A percentile compares a stretch with the other conserved stretches of the same genome.
phyloP scores from a whole-genome alignment of 1,139 yeast species.

The Zygosaccharomyces pseudobailii region DNA sequence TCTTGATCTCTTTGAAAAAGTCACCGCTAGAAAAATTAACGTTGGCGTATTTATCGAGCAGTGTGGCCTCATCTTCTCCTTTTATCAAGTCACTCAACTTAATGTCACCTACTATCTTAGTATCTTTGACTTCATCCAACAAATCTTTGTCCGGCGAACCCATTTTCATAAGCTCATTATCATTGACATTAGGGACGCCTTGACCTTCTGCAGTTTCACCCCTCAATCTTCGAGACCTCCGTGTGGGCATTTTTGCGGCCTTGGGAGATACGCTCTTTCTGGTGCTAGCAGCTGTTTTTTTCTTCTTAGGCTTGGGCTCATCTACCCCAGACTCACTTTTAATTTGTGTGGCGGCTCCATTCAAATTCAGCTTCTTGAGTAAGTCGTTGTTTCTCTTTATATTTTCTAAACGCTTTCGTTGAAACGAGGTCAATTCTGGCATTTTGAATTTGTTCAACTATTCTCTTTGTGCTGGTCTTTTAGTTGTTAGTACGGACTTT shows the following conservation, averaged over 20 bases:
- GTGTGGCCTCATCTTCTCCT: constrained; percentile 36
- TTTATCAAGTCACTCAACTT: constrained; percentile 51
- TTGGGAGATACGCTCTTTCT: constrained; percentile 23
- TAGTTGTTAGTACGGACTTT: constrained; percentile 1
- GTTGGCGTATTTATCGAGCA: constrained; percentile 38
- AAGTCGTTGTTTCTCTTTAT: constrained; percentile 53
- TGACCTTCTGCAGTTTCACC: constrained; percentile 44
- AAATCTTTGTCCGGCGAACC: constrained; percentile 37
- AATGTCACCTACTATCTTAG: constrained; percentile 59
- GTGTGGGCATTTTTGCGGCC: constrained; percentile 42
- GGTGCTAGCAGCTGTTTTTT: constrained; percentile 19
- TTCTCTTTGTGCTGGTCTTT: background rate
- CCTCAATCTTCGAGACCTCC: constrained; percentile 63
- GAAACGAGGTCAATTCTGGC: constrained; percentile 57
- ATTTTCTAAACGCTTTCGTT: constrained; percentile 60
- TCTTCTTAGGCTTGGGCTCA: constrained; percentile 25
- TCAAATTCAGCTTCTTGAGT: constrained; percentile 44
- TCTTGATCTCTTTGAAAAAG: constrained; percentile 52
- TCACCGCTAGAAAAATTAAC: constrained; percentile 71
- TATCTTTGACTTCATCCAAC: constrained; percentile 47
- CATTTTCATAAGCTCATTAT: constrained; percentile 30
- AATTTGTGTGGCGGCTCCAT: constrained; percentile 38
- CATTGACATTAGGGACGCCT: constrained; percentile 29
- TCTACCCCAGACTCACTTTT: constrained; percentile 28
- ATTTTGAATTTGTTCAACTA: constrained; percentile 4